Percentiles rank a stretch among this genome's conserved stretches.
Conservation (phyloP, 495 filamentous ascomycete species). For the Monascus purpureus region DNA sequence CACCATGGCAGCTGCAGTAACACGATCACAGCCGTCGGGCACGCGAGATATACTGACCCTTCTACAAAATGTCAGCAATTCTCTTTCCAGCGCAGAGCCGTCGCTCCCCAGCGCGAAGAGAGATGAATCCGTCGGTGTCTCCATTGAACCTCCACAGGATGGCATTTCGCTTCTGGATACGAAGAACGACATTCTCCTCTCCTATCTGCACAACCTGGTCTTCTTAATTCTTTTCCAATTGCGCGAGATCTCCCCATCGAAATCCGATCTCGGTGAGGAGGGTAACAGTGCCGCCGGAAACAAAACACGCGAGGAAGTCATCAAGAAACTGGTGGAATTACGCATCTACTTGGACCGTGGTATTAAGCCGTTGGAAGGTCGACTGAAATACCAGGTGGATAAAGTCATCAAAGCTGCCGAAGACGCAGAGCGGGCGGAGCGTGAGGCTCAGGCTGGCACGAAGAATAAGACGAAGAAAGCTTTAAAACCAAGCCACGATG, state of each 20-base stretch:
- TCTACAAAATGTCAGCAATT: slow-evolving; percentile 48
- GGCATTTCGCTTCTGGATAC: slow-evolving; percentile 89
- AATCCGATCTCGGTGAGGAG: slow-evolving; percentile 11
- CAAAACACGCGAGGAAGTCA: slow-evolving; percentile 42
- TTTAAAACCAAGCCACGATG: slow-evolving; percentile 16
- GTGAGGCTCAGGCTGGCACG: slow-evolving; percentile 10
- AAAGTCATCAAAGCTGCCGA: slow-evolving; percentile 80
- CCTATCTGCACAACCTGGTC: slow-evolving; percentile 88
- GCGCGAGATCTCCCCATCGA: slow-evolving; percentile 35
- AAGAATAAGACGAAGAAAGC: slow-evolving; percentile 8
- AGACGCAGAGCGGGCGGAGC: slow-evolving; percentile 42
- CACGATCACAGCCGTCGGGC: slow-evolving; percentile 10
- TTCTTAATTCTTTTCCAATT: slow-evolving; percentile 79
- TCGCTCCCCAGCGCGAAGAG: slow-evolving; percentile 41
- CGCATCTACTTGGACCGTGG: slow-evolving; percentile 83
- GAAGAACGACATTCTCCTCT: slow-evolving; percentile 89
- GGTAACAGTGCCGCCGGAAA: slow-evolving; percentile 10
- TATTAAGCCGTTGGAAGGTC: slow-evolving; percentile 73
- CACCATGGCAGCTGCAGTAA: slow-evolving; percentile 17
- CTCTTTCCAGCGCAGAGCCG: slow-evolving; percentile 44
- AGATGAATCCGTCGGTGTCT: slow-evolving; percentile 20
- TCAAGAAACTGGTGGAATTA: slow-evolving; percentile 73
- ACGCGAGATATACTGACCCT: slow-evolving; percentile 33
- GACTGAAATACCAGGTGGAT: slow-evolving; percentile 76
- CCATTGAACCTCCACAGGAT: slow-evolving; percentile 52